Evolutionary conservation across 169 alveolate genomes (phyloP), one percentile per base, ranked within the genome.

Genomic region (Eimeria brunetti): DNA sequence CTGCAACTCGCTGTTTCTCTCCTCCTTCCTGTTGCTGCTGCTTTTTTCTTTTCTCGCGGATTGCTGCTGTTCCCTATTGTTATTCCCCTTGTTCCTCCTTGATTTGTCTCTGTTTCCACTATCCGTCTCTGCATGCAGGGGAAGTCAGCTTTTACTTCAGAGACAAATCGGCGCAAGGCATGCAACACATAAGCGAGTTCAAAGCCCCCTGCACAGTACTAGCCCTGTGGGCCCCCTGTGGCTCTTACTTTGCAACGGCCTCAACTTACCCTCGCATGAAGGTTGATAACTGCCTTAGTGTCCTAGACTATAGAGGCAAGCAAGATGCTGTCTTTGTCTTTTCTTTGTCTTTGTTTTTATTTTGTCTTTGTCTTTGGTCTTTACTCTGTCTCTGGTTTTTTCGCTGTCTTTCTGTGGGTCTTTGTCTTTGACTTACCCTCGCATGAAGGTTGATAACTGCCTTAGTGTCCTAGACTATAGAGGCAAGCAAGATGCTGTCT

Each of bases 181-280:
- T 83, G 91, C 67, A 78, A 51, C 91, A 51, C 60, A 69, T 83
- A 56, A 69, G 64, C 56, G 93, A 80, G 60, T 69, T 80, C 76
- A 44, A 75, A 24, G 96, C 96, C 33, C 90, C 91, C 33, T 83
- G 93, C 76, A 92, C 89, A n/a, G 96, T 92, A 56, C 44, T 46
- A 64, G 71, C 93, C 14, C n/a, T 83, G 67, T 92, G 96, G 96
- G 93, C 93, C 16, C 96, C 96, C n/a, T 56, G 88, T 80, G 96
- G 96, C 88, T 46, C 69, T 62, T 36, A 49, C 53, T 80, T 92
- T 36, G 80, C 81, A 7, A 81, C 93, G 88, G 96, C 96, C 24
- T 67, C 89, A 56, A 67, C 89, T 1, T 80, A 53, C n/a, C 96
- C 96, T 27, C 96, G 96, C 62, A 92, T 80, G 93, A 80, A 76